Percentiles rank a stretch among this genome's conserved stretches.
Evolutionary conservation across 1,284 basidiomycete species (phyloP).

Genomic region (Marasmius oreades): DNA sequence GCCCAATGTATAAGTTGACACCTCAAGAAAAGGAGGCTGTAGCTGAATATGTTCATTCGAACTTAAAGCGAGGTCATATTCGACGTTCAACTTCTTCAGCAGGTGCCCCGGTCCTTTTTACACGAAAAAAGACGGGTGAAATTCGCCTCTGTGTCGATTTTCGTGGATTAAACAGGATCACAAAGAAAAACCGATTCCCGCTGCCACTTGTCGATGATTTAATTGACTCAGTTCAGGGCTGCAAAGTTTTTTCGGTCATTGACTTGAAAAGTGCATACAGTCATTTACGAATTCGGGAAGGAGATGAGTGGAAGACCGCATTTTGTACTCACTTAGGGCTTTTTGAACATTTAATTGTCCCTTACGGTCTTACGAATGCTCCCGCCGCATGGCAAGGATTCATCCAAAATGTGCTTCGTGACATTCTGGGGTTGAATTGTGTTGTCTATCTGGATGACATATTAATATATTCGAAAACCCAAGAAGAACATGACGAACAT

Average conservation of each 20-base stretch:
- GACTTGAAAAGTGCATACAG: too few species aligned
- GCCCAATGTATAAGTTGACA: constrained; percentile 31
- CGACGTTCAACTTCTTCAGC: constrained; percentile 31
- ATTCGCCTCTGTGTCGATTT: constrained; percentile 39
- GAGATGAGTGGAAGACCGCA: too few species aligned
- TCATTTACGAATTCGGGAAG: too few species aligned
- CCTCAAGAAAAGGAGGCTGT: constrained; percentile 29
- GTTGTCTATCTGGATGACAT: constrained; percentile 34
- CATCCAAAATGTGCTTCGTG: constrained; percentile 36
- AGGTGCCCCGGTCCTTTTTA: constrained; percentile 42
- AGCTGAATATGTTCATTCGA: constrained; percentile 32
- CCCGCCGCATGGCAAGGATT: constrained; percentile 28
- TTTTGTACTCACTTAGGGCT: constrained; percentile 25
- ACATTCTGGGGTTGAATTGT: constrained; percentile 29
- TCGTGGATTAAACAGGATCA: constrained; percentile 36
- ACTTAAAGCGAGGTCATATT: constrained; percentile 33
- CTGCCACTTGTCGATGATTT: constrained; percentile 36
- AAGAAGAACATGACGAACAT: constrained; percentile 19
- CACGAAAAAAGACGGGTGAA: constrained; percentile 41
- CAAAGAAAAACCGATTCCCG: constrained; percentile 35
- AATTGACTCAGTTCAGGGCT: constrained; percentile 25
- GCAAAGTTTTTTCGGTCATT: too few species aligned
- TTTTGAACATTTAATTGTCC: constrained; percentile 36
- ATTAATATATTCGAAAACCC: constrained; percentile 19
- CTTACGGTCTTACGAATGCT: constrained; percentile 27